Percentiles rank a stretch among this genome's conserved stretches.
Evolutionary conservation across 208 protist genomes (phyloP).

Genomic region (Dictyostelium gargantuum): DNA sequence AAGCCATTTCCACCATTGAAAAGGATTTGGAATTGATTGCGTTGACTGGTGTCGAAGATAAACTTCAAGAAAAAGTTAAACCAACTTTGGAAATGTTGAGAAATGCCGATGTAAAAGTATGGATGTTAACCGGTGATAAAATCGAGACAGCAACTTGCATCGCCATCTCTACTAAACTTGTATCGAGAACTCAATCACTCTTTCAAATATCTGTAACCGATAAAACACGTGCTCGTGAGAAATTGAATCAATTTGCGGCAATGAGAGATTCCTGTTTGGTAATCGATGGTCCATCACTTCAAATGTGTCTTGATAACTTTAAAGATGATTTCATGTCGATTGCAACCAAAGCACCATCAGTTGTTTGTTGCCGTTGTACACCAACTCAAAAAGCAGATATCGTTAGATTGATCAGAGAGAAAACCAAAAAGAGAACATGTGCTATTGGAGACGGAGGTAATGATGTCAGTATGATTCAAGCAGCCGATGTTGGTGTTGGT

Average conservation of each 20-base stretch:
- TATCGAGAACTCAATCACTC: conserved; percentile 86
- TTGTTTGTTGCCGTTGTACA: conserved; percentile 96
- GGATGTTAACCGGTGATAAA: conserved; percentile 99
- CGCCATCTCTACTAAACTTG: conserved; percentile 91
- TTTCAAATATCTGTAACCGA: conserved; percentile 65
- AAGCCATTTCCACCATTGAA: conserved; percentile 89
- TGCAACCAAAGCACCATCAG: conserved; percentile 81
- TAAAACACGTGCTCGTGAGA: conserved; percentile 8
- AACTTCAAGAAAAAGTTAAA: conserved; percentile 93
- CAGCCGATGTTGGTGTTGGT: conserved; percentile 85
- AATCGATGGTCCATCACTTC: conserved; percentile 84
- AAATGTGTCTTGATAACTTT: conserved; percentile 82
- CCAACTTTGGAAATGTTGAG: conserved; percentile 94
- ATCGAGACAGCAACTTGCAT: conserved; percentile 96
- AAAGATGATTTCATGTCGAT: conserved; percentile 81
- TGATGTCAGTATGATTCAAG: conserved; percentile 96
- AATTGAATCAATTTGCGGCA: conserved; percentile 59
- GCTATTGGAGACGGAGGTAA: conserved; percentile 99
- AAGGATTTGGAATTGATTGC: conserved; percentile 90
- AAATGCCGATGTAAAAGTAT: conserved; percentile 97
- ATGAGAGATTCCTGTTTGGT: conserved; percentile 50
- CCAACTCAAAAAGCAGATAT: conserved; percentile 98
- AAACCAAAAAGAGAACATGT: conserved; percentile 75
- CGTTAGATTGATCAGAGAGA: conserved; percentile 88
- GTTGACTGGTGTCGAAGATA: conserved; percentile 98